Evolutionary conservation across 2,329 filamentous ascomycete genomes (phyloP).

Genomic region (Aspergillus ibericus): DNA sequence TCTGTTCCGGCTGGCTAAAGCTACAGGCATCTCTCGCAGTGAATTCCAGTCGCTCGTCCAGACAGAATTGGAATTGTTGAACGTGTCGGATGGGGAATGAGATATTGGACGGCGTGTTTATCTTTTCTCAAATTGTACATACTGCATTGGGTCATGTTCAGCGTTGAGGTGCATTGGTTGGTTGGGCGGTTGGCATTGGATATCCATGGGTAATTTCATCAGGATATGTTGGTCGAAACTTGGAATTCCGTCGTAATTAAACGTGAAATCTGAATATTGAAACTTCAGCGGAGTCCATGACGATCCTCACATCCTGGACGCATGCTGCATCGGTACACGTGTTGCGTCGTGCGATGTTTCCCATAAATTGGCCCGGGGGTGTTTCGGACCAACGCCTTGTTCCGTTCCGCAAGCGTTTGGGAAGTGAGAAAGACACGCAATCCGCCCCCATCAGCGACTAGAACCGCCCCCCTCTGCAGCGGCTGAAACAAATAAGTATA

Average conservation of each 20-base stretch:
- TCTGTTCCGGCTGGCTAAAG: slow-evolving; percentile 60
- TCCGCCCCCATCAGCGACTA: slow-evolving; percentile 11
- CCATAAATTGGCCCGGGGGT: background rate
- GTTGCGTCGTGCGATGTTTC: background rate
- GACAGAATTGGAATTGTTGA: slow-evolving; percentile 59
- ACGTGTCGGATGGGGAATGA: slow-evolving; percentile 52
- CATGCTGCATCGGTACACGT: background rate
- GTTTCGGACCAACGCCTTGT: slow-evolving; percentile 19
- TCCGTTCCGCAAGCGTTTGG: slow-evolving; percentile 22
- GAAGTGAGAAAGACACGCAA: slow-evolving; percentile 23
- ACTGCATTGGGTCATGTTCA: slow-evolving; percentile 14
- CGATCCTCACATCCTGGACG: background rate
- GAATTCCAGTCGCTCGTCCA: slow-evolving; percentile 62
- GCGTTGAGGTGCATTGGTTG: slow-evolving; percentile 17
- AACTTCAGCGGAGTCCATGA: background rate
- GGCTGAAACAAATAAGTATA: slow-evolving; percentile 1
- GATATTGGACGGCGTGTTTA: background rate
- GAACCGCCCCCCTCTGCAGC: background rate
- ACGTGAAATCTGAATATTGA: background rate
- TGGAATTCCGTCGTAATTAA: background rate
- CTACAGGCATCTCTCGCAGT: slow-evolving; percentile 57
- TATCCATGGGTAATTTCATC: slow-evolving; percentile 9
- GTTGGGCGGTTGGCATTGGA: slow-evolving; percentile 7
- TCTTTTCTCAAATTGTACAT: slow-evolving; percentile 21
- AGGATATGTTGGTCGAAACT: background rate